phyloP scores from a whole-genome alignment of 2,329 filamentous ascomycete genomes.

The Diaporthe batatas region DNA sequence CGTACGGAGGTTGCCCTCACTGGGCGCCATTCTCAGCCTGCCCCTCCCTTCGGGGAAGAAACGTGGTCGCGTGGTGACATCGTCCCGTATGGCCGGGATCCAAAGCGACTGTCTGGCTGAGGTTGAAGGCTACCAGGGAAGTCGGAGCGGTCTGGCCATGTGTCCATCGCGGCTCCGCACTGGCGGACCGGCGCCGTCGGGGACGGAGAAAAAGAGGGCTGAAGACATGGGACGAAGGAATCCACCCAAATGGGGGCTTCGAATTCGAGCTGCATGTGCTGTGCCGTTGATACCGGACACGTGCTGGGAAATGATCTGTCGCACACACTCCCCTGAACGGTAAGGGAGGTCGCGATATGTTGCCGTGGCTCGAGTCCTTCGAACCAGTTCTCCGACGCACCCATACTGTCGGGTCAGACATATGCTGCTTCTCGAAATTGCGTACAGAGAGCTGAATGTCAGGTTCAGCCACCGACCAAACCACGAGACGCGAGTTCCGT shows the following conservation, averaged over 20 bases:
- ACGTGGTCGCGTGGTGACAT: constrained; percentile 4
- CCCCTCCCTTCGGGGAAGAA: neutral
- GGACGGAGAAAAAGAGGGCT: neutral
- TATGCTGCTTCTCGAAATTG: neutral
- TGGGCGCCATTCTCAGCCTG: constrained; percentile 20
- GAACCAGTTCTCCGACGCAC: neutral
- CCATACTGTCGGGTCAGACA: neutral
- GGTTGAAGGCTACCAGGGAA: neutral
- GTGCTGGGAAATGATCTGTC: constrained; percentile 26
- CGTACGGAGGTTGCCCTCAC: constrained; percentile 1
- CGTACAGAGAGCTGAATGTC: neutral
- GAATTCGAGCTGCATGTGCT: neutral
- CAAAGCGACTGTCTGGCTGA: neutral
- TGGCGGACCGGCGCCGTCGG: neutral
- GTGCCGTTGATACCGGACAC: constrained; percentile 28
- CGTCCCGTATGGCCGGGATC: constrained; percentile 1
- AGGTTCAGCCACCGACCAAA: constrained; percentile 5
- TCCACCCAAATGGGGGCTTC: neutral
- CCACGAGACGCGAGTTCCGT: neutral
- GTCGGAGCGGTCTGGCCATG: constrained; percentile 8
- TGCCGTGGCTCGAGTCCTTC: constrained; percentile 1
- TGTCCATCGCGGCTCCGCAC: constrained; percentile 8
- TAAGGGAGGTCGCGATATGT: constrained; percentile 12
- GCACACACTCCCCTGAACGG: constrained; percentile 5
- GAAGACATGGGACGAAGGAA: neutral